phyloP scores from a whole-genome alignment of 2,329 filamentous ascomycete genomes.

The Aureobasidium subglaciale region DNA sequence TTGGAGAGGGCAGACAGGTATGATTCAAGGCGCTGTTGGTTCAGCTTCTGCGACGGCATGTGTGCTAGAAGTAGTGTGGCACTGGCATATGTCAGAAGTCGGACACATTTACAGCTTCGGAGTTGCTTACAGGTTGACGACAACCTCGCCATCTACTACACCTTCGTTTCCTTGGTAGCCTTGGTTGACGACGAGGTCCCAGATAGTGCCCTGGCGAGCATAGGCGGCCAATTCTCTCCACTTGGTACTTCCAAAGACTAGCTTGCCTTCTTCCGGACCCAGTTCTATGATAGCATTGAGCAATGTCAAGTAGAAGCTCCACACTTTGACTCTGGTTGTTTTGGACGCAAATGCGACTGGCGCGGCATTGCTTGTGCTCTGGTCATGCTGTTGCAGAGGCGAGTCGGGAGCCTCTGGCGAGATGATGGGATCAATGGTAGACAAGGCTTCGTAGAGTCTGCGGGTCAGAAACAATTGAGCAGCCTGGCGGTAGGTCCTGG shows the following conservation, averaged over 20 bases:
- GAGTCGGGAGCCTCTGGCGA: conserved; percentile 42
- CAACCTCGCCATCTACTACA: conserved; percentile 88
- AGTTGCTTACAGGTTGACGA: conserved; percentile 64
- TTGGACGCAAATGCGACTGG: conserved; percentile 74
- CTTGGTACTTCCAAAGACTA: conserved; percentile 73
- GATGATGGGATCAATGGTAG: conserved; percentile 77
- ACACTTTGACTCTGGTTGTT: conserved; percentile 85
- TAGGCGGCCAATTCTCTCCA: conserved; percentile 78
- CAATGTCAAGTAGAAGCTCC: conserved; percentile 92
- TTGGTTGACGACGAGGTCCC: conserved; percentile 83
- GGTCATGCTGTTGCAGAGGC: neutral
- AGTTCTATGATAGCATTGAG: conserved; percentile 86
- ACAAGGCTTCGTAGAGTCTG: conserved; percentile 80
- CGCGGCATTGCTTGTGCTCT: conserved; percentile 34
- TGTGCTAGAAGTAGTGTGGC: conserved; percentile 88
- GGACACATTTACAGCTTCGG: conserved; percentile 30
- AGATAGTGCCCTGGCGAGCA: conserved; percentile 83
- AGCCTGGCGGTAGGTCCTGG: conserved; percentile 88
- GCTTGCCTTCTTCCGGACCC: conserved; percentile 82
- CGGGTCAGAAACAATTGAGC: conserved; percentile 93
- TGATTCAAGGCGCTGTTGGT: conserved; percentile 80
- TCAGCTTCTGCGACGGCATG: conserved; percentile 71
- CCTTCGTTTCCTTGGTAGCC: conserved; percentile 86
- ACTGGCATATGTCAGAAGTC: conserved; percentile 39
- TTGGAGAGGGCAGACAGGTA: conserved; percentile 74